Evolutionary conservation across 1,284 basidiomycete species (phyloP).

Genomic region (Moesziomyces sp.): DNA sequence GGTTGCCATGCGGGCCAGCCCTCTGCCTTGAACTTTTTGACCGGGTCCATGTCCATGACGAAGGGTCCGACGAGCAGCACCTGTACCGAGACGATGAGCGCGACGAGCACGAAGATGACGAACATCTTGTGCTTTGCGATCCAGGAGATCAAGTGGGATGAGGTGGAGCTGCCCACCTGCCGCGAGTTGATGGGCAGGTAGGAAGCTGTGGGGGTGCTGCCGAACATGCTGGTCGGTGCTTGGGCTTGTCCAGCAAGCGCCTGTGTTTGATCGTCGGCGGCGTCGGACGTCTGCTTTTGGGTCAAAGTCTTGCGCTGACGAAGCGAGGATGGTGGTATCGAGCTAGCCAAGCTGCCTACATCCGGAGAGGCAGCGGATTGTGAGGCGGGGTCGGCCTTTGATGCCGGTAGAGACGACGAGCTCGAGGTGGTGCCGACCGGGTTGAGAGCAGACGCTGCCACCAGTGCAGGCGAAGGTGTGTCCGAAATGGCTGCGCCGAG

Average conservation of each 20-base stretch:
- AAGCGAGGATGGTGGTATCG: slow-evolving; percentile 13
- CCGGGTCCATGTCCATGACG: slow-evolving; percentile 35
- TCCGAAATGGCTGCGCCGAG: too few species aligned
- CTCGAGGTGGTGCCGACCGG: too few species aligned
- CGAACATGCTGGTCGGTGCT: slow-evolving; percentile 26
- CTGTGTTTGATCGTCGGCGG: background rate
- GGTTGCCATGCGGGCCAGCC: slow-evolving; percentile 24
- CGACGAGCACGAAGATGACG: slow-evolving; percentile 36
- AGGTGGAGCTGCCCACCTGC: slow-evolving; percentile 23
- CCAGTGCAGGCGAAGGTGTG: too few species aligned
- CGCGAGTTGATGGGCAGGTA: slow-evolving; percentile 42
- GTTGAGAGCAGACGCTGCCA: too few species aligned
- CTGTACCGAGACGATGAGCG: slow-evolving; percentile 35
- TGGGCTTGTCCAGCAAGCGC: background rate
- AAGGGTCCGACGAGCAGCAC: slow-evolving; percentile 33
- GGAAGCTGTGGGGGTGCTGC: slow-evolving; percentile 27
- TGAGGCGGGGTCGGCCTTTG: background rate
- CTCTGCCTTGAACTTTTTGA: slow-evolving; percentile 36
- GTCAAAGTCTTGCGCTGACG: slow-evolving; percentile 23
- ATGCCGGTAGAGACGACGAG: background rate
- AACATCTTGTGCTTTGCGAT: slow-evolving; percentile 47
- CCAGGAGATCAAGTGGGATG: slow-evolving; percentile 41
- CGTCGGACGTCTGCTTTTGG: background rate
- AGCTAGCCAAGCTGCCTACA: background rate
- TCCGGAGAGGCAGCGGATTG: slow-evolving; percentile 2